Base-by-base conservation (phyloP, 306 rosid genomes). In the Lathyrus tuberosus region DNA sequence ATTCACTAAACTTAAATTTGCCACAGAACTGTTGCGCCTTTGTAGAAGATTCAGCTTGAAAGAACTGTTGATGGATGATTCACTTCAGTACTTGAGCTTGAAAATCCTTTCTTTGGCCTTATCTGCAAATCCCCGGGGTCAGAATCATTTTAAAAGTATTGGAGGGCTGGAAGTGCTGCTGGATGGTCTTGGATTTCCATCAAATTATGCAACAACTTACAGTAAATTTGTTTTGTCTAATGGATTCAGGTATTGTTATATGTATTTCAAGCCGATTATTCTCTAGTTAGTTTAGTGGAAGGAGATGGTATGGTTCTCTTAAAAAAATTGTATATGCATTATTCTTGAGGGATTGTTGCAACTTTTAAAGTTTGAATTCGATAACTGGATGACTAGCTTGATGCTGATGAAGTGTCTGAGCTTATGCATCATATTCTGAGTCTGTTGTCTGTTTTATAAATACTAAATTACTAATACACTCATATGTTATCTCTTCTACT, bases 101-200 rank as follows among this genome's bases (percentile, higher is more conserved):
- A 90, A 85, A 85, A 83, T 88, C 77, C 95, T 94, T 31, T 83
- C 79, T 70, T 83, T 84, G 65, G 88, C 95, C 62, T 82, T 94
- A 78, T 80, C 91, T 62, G 81, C 90, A 56, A 94, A 94, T 72
- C 84, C 97, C 46, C 89, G 98, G 76, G 92, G 90, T 70, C 98
- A 94, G 86, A 87, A 84, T 79, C 97, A 87, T 88, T 94, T 94
- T 75, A 94, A 84, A 86, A 94, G 98, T 85, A 90, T 94, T 66
- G 98, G 98, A 65, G 98, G 98, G 46, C 90, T 88, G 86, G 98
- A 94, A 83, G 98, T 90, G 80, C 83, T 94, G 81, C 71, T 94
- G 86, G 98, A 94, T 84, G 95, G 97, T 77, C 96, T 94, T 81
- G 98, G 98, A 65, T 69, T 87, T 78, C 85, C 94, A 20, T 86